Percentiles rank a stretch among this genome's conserved stretches.
Conservation (phyloP, 2,329 filamentous ascomycete species). For the Pseudogymnoascus sp. region DNA sequence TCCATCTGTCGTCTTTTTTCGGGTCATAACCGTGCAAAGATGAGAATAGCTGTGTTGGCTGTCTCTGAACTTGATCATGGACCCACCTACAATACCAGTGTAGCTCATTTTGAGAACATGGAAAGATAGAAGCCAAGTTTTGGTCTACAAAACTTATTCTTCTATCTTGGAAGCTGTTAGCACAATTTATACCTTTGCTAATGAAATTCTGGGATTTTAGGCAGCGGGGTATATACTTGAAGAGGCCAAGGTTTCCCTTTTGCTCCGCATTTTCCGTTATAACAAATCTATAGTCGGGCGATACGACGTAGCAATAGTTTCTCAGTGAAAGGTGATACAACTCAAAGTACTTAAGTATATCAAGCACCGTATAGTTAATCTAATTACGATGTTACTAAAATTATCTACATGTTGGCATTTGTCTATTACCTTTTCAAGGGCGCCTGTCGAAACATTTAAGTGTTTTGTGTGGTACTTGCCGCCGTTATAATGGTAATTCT, state of each 20-base stretch:
- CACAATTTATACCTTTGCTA: too few relatives aligned
- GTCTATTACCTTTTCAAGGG: background rate
- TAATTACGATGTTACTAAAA: background rate
- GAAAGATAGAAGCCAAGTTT: background rate
- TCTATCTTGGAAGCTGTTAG: too few relatives aligned
- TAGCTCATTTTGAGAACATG: background rate
- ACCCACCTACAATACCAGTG: slow-evolving; percentile 14
- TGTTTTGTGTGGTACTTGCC: background rate
- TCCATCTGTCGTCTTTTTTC: slow-evolving; percentile 2
- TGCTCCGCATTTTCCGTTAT: background rate
- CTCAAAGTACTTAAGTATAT: too few relatives aligned
- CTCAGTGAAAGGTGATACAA: too few relatives aligned
- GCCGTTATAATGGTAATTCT: background rate
- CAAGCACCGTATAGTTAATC: background rate
- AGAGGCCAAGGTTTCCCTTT: background rate
- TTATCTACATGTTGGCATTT: background rate
- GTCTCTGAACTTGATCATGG: slow-evolving; percentile 8
- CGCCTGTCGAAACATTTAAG: background rate
- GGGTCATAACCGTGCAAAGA: slow-evolving; percentile 7
- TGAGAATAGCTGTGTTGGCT: slow-evolving; percentile 13
- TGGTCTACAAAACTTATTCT: too few relatives aligned
- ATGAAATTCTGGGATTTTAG: too few relatives aligned
- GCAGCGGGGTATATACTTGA: background rate
- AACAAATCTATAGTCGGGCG: too few relatives aligned
- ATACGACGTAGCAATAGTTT: too few relatives aligned